Evolutionary conservation across 371 early-diverging fungal genomes (phyloP).

Genomic region (Apophysomyces elegans): DNA sequence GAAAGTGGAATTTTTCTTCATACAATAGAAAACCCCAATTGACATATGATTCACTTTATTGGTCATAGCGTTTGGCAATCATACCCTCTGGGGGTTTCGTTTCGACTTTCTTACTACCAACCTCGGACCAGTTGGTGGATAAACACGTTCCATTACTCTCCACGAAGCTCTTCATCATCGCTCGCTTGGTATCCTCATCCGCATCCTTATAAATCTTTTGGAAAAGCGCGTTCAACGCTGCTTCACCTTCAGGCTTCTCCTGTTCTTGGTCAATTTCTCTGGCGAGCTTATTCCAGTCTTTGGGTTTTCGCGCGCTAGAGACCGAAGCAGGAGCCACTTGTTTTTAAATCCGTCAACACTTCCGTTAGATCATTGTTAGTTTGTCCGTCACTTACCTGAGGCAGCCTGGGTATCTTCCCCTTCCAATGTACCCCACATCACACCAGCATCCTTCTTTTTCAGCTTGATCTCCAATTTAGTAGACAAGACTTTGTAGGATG

Average conservation of each 20-base stretch:
- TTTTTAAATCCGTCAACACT: neutral
- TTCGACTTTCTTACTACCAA: slow-evolving; percentile 81
- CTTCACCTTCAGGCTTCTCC: slow-evolving; percentile 87
- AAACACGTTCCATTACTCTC: slow-evolving; percentile 96
- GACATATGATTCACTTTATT: neutral
- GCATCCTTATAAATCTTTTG: slow-evolving; percentile 91
- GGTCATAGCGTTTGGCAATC: slow-evolving; percentile 61
- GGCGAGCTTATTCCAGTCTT: slow-evolving; percentile 85
- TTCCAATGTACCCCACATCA: slow-evolving; percentile 83
- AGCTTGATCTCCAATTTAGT: slow-evolving; percentile 95
- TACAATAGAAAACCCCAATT: neutral
- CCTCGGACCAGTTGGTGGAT: slow-evolving; percentile 97
- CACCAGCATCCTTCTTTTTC: slow-evolving; percentile 75
- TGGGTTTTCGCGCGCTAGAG: slow-evolving; percentile 54
- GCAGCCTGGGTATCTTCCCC: slow-evolving; percentile 60
- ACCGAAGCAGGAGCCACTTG: slow-evolving; percentile 30
- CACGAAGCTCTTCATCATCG: slow-evolving; percentile 98
- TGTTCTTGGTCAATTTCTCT: slow-evolving; percentile 67
- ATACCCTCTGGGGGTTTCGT: slow-evolving; percentile 93
- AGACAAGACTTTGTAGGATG: slow-evolving; percentile 70
- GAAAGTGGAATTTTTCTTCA: neutral
- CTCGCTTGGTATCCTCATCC: slow-evolving; percentile 89
- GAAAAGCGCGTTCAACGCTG: slow-evolving; percentile 88
- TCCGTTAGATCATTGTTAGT: neutral
- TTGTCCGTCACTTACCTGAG: slow-evolving; percentile 27